A percentile compares a stretch with the other conserved stretches of the same genome.
Evolutionary conservation across 2,329 filamentous ascomycete genomes (phyloP).

Genomic region (Trichothecium sympodiale): DNA sequence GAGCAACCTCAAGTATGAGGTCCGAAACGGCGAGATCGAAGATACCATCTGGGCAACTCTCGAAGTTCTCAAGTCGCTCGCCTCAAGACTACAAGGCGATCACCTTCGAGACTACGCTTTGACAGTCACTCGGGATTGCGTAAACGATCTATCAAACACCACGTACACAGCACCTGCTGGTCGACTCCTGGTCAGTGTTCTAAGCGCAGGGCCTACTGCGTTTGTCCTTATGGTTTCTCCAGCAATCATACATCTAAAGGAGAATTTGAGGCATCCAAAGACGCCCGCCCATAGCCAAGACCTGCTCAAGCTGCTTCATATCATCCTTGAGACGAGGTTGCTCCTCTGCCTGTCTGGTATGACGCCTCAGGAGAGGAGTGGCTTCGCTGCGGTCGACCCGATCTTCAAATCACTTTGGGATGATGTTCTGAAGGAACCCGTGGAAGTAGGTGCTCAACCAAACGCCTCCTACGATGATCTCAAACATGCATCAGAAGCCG

Average conservation of each 20-base stretch:
- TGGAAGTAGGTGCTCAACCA: conserved; percentile 17
- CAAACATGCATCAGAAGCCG: conserved; percentile 30
- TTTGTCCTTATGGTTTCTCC: conserved; percentile 37
- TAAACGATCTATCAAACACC: conserved; percentile 40
- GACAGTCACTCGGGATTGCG: conserved; percentile 39
- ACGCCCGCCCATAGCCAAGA: conserved; percentile 39
- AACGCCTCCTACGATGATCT: conserved; percentile 24
- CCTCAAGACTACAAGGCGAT: conserved; percentile 31
- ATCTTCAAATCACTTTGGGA: conserved; percentile 31
- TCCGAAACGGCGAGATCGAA: conserved; percentile 48
- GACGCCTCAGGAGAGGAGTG: conserved; percentile 22
- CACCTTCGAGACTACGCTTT: conserved; percentile 34
- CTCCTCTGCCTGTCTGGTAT: conserved; percentile 23
- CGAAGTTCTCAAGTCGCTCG: conserved; percentile 39
- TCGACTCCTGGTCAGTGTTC: conserved; percentile 37
- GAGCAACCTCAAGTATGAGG: conserved; percentile 52
- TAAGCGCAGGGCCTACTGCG: conserved; percentile 34
- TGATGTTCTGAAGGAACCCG: conserved; percentile 28
- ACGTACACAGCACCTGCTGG: conserved; percentile 42
- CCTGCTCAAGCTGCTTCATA: conserved; percentile 38
- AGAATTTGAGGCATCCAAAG: conserved; percentile 38
- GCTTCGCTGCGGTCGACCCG: conserved; percentile 22
- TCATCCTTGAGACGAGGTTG: conserved; percentile 35
- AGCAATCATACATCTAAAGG: conserved; percentile 35
- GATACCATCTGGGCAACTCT: conserved; percentile 46